These are phyloP conservation scores for Cephalotrichum gorgonifer DNA, from an alignment of 2,329 filamentous ascomycete species.

Conservation along the genomic window DNA sequence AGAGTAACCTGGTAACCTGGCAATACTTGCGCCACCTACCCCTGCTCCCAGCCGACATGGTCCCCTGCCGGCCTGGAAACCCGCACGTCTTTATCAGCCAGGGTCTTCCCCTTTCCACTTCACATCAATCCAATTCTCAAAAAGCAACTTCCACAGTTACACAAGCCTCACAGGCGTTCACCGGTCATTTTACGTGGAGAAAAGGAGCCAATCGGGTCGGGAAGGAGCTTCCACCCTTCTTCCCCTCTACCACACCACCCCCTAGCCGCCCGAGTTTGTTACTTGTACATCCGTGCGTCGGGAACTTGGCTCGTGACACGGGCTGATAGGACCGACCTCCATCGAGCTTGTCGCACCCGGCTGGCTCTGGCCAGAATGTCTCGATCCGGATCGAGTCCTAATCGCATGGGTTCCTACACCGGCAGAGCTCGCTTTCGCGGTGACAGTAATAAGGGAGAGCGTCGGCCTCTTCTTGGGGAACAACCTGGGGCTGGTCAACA, in stretches of 20 bases:
- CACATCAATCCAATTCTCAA: background rate
- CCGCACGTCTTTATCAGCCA: background rate
- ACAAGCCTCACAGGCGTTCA: background rate
- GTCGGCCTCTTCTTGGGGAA: background rate
- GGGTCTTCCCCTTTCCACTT: background rate
- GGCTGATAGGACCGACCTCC: background rate
- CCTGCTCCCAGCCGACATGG: background rate
- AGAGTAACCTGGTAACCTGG: too few species aligned
- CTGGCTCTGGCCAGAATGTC: background rate
- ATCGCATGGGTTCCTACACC: background rate
- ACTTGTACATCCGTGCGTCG: background rate
- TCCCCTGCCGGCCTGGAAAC: too few species aligned
- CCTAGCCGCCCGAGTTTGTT: too few species aligned
- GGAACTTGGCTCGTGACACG: background rate
- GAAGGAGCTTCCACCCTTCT: background rate
- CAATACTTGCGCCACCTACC: too few species aligned
- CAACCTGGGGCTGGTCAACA: background rate
- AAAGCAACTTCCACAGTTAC: background rate
- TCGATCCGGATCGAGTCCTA: background rate
- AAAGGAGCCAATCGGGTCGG: background rate
- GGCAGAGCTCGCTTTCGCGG: background rate
- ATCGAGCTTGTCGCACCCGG: background rate
- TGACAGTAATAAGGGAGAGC: background rate
- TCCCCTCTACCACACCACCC: background rate
- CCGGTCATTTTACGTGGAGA: background rate